Evolutionary conservation across 306 rosid genomes (phyloP).

Genomic region (Cercis canadensis): DNA sequence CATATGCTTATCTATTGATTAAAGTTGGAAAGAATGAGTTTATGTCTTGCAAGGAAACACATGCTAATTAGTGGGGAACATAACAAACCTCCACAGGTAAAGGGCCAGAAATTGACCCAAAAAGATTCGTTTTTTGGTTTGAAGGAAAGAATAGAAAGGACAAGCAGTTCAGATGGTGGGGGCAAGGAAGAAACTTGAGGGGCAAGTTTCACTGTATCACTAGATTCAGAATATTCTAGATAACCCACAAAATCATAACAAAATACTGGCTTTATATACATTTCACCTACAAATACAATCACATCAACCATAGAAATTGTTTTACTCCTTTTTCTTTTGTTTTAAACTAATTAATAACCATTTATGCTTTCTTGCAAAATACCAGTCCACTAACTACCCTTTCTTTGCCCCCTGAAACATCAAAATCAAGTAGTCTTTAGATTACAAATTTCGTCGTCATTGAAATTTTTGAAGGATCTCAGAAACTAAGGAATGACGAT

Average conservation of each 20-base stretch:
- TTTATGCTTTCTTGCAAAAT: too few species aligned
- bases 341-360: too few species aligned
- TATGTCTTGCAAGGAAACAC: not conserved
- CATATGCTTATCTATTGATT: too few species aligned
- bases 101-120: not conserved
- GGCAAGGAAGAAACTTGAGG: not conserved
- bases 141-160: not conserved
- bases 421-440: too few species aligned
- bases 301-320: not conserved
- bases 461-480: not conserved
- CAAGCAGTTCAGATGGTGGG: constrained; percentile 10
- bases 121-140: not conserved
- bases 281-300: not conserved
- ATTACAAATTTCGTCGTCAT: not conserved
- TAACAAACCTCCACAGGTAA: constrained; percentile 25
- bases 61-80: constrained; percentile 33
- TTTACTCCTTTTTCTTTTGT: too few species aligned
- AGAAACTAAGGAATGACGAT: not conserved
- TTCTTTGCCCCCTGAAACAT: too few species aligned
- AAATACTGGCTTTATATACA: not conserved
- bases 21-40: too few species aligned
- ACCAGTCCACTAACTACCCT: too few species aligned
- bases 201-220: not conserved
- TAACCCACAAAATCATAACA: not conserved
- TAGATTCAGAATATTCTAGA: too few species aligned